A percentile compares a stretch with the other conserved stretches of the same genome.
Evolutionary conservation across 2,329 filamentous ascomycete species (phyloP).

Genomic region (Aspergillus sp.): DNA sequence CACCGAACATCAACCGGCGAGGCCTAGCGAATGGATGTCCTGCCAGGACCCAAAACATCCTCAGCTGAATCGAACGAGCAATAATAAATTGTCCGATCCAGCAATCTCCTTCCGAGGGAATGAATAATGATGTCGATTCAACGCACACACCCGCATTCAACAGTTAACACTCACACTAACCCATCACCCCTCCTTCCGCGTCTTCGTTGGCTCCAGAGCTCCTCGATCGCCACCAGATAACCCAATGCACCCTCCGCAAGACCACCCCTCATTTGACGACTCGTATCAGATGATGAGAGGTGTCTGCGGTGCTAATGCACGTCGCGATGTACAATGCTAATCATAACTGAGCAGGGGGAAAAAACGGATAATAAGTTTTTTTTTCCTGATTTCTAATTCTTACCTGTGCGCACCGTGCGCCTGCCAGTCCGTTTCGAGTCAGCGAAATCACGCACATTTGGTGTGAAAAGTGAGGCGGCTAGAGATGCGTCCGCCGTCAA

Average conservation of each 20-base stretch:
- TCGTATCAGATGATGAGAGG: conserved; percentile 23
- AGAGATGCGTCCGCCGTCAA: not conserved
- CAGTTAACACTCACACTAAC: not conserved
- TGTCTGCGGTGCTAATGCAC: conserved; percentile 25
- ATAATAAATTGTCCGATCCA: not conserved
- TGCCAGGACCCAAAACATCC: not conserved
- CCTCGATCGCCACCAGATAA: conserved; percentile 12
- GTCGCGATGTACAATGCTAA: conserved; percentile 9
- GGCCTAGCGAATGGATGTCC: not conserved
- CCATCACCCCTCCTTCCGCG: conserved; percentile 3
- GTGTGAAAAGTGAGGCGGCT: conserved; percentile 4
- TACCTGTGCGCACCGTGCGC: not conserved
- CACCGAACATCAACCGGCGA: not conserved
- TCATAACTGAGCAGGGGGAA: conserved; percentile 5
- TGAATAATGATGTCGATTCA: not conserved
- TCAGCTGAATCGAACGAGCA: not conserved
- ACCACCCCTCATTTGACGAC: conserved; percentile 9
- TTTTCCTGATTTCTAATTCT: not conserved
- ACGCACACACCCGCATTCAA: not conserved
- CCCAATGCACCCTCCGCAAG: conserved; percentile 1
- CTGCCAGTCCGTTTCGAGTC: not conserved
- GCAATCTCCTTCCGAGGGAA: not conserved
- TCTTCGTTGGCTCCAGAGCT: conserved; percentile 9
- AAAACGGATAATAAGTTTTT: not conserved
- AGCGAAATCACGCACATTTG: conserved; percentile 6